These are phyloP conservation scores for Leishmania aethiopica DNA, from an alignment of 208 protist genomes.

Conservation along the genomic window DNA sequence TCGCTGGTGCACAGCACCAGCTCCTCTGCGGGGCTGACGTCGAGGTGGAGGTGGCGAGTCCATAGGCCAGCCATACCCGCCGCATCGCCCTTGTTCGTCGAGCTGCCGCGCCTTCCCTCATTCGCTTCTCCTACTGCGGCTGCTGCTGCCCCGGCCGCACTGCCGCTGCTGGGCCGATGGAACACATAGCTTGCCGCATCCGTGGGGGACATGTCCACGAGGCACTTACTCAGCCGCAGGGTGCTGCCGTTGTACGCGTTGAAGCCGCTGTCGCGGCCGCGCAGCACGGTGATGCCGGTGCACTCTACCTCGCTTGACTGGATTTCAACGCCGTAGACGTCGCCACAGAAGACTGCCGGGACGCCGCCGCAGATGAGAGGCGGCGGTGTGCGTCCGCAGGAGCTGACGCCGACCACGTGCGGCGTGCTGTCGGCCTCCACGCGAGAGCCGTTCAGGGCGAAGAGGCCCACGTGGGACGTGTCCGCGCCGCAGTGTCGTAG, in stretches of 20 bases:
- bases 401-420: constrained; percentile 43
- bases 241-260: constrained; percentile 59
- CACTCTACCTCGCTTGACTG: constrained; percentile 50
- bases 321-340: constrained; percentile 63
- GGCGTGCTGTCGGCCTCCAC: constrained; percentile 34
- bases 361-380: constrained; percentile 43
- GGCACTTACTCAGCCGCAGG: constrained; percentile 37
- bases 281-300: constrained; percentile 46
- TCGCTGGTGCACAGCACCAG: not conserved
- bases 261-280: constrained; percentile 61
- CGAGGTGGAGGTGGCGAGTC: constrained; percentile 9
- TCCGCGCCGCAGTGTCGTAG: constrained; percentile 59
- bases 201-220: constrained; percentile 43
- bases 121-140: not conserved
- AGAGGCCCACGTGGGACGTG: constrained; percentile 62
- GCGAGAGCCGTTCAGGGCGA: constrained; percentile 51
- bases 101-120: not conserved
- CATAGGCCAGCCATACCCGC: not conserved
- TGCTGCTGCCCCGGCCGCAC: not conserved
- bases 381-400: constrained; percentile 28
- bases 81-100: not conserved
- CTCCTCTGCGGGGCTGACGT: not conserved
- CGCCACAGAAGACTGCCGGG: constrained; percentile 47
- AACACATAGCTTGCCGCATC: constrained; percentile 26
- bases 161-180: not conserved